Conservation (phyloP, 257 asterid species). For the Lycium ferocissimum region DNA sequence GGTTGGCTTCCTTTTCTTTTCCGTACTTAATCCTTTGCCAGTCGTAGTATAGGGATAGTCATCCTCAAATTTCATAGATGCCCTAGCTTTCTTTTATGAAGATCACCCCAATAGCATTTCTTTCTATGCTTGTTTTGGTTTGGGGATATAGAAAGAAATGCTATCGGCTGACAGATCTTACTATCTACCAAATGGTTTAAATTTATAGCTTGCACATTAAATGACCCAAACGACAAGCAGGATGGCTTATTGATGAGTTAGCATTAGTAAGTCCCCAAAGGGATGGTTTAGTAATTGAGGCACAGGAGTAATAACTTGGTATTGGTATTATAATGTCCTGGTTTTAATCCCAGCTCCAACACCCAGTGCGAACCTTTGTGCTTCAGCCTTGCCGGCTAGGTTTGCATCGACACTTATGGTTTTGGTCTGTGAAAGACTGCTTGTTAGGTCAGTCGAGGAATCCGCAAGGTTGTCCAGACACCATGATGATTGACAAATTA, state of each 20-base stretch:
- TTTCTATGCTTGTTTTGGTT: conserved; percentile 2
- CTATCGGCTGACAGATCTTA: neutral
- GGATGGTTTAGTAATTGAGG: neutral
- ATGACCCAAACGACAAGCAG: neutral
- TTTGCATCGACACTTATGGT: neutral
- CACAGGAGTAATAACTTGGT: neutral
- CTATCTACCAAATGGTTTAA: neutral
- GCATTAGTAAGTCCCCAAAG: neutral
- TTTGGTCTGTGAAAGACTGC: conserved; percentile 15
- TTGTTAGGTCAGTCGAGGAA: neutral
- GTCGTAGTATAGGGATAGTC: neutral
- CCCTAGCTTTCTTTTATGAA: neutral
- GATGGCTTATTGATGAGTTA: neutral
- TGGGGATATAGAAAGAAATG: neutral
- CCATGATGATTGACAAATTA: neutral
- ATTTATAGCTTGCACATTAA: neutral
- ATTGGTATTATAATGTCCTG: too few species aligned
- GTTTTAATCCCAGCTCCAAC: neutral
- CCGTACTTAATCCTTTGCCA: neutral
- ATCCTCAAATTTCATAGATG: neutral
- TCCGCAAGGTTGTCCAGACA: neutral
- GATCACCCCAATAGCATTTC: neutral
- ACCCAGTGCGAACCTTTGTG: neutral
- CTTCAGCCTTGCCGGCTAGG: neutral
- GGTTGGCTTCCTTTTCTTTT: neutral